Conservation (phyloP, 1,284 basidiomycete species). For the Dichomitus squalens region DNA sequence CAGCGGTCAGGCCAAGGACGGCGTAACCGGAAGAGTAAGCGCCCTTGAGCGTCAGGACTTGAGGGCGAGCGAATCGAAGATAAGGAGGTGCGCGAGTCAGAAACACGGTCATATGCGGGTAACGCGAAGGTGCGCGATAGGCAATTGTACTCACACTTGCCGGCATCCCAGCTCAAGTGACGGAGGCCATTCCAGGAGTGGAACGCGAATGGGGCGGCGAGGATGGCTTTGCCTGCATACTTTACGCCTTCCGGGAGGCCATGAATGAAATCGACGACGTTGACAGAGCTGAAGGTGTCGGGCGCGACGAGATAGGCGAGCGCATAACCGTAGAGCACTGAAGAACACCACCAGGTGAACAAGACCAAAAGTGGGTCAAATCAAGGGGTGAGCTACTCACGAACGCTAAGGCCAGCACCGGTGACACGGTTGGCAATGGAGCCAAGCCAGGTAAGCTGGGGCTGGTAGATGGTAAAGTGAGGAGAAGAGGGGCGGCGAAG, state of each 20-base stretch:
- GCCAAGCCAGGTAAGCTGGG: conserved; percentile 87
- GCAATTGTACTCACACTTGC: conserved; percentile 70
- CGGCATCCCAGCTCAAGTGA: conserved; percentile 91
- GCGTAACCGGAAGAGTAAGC: conserved; percentile 82
- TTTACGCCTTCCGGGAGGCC: conserved; percentile 77
- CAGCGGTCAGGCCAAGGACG: conserved; percentile 80
- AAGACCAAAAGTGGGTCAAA: background rate
- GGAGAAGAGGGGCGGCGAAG: conserved; percentile 86
- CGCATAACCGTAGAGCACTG: conserved; percentile 90
- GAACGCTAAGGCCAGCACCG: conserved; percentile 76
- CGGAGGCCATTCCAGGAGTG: conserved; percentile 91
- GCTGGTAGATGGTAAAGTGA: conserved; percentile 96
- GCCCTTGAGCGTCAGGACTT: conserved; percentile 82
- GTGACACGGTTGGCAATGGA: conserved; percentile 89
- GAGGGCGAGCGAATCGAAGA: no score
- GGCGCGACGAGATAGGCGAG: conserved; percentile 90
- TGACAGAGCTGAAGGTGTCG: conserved; percentile 74
- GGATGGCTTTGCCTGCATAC: conserved; percentile 70
- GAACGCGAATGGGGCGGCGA: conserved; percentile 88
- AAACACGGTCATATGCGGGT: background rate
- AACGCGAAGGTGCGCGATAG: background rate
- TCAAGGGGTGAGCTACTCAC: conserved; percentile 49
- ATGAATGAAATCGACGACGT: conserved; percentile 75
- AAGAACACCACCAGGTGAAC: background rate
- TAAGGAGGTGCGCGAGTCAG: background rate